A percentile compares a stretch with the other conserved stretches of the same genome.
Conservation (phyloP, 768 basidiomycete genomes). For the Suillus occidentalis region DNA sequence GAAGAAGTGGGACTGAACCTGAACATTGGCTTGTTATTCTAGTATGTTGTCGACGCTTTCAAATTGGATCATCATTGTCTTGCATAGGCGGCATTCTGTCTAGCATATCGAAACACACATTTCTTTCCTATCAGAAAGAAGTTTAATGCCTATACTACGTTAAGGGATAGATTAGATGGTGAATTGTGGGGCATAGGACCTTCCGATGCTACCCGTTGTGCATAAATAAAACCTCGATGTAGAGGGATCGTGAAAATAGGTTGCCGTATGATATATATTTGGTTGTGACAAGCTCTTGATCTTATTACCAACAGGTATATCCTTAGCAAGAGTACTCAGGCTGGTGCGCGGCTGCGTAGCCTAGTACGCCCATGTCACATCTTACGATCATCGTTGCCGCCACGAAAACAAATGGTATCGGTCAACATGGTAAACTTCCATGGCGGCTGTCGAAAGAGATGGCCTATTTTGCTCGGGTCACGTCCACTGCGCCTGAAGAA, state of each 20-base stretch:
- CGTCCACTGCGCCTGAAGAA: conserved; percentile 56
- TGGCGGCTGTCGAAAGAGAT: conserved; percentile 91
- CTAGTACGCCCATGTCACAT: conserved; percentile 50
- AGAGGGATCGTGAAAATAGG: not conserved
- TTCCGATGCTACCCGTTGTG: not conserved
- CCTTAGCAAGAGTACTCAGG: not conserved
- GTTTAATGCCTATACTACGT: not conserved
- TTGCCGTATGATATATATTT: not conserved
- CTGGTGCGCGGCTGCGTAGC: not conserved
- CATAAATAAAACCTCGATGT: not conserved
- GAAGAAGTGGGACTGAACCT: conserved; percentile 66
- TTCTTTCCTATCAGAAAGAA: not conserved
- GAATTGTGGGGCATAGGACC: no score
- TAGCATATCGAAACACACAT: not conserved
- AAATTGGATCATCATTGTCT: conserved; percentile 10
- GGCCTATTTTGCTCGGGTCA: conserved; percentile 88
- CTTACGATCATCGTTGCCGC: conserved; percentile 95
- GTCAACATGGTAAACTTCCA: conserved; percentile 70
- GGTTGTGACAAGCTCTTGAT: not conserved
- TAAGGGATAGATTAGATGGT: not conserved
- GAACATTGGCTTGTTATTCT: not conserved
- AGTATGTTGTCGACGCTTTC: conserved; percentile 13
- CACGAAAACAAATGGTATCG: conserved; percentile 85
- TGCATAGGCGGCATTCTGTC: no score
- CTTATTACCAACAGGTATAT: not conserved